Conservation (phyloP, 495 filamentous ascomycete genomes). For the Daldinia childiae region DNA sequence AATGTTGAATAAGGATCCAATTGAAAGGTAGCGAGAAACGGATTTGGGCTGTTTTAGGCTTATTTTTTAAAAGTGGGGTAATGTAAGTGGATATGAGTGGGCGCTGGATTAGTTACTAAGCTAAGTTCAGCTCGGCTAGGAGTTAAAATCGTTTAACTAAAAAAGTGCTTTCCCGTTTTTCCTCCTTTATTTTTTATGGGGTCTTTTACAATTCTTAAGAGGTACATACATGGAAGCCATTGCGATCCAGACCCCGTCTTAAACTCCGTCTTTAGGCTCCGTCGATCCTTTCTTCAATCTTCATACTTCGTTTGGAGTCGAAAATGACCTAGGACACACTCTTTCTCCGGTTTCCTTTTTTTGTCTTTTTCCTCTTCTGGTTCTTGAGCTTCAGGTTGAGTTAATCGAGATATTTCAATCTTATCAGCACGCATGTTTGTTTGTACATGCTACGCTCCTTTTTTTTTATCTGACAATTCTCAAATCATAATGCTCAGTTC, state of each 20-base stretch:
- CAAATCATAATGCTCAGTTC: constrained; percentile 23
- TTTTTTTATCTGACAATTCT: constrained; percentile 1
- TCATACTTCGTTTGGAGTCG: constrained; percentile 23
- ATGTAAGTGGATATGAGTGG: neutral
- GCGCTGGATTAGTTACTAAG: neutral
- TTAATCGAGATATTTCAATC: neutral
- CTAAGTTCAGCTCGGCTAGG: constrained; percentile 5
- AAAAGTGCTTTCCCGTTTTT: neutral
- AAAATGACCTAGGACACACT: constrained; percentile 24
- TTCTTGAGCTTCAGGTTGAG: constrained; percentile 6
- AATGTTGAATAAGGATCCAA: neutral
- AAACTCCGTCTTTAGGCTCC: neutral
- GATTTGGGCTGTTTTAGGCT: neutral
- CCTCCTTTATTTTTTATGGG: constrained; percentile 40
- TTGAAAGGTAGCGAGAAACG: neutral
- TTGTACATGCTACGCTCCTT: neutral
- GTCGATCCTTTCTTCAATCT: constrained; percentile 35
- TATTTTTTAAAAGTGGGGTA: neutral
- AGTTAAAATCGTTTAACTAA: neutral
- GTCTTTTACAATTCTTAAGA: neutral
- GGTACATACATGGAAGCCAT: constrained; percentile 17
- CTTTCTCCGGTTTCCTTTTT: constrained; percentile 24
- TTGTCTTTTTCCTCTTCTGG: constrained; percentile 5
- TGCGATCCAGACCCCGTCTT: constrained; percentile 26
- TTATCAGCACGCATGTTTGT: neutral